These are phyloP conservation scores for Geranium incanum DNA, from an alignment of 441 rosid genomes.

Conservation along the genomic window DNA sequence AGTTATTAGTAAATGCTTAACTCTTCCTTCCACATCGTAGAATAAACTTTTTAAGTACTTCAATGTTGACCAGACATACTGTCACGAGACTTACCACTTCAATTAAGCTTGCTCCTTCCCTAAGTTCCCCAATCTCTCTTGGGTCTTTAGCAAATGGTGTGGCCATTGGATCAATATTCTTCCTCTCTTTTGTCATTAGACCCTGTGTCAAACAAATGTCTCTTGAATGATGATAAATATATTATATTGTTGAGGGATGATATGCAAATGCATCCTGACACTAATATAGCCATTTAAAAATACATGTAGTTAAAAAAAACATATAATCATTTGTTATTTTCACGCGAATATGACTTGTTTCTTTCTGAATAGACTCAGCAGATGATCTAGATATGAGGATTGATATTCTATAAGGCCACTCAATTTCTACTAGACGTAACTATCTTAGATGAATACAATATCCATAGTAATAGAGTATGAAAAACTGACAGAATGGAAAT, in stretches of 20 bases:
- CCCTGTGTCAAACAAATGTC: conserved; percentile 49
- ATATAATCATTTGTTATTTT: neutral
- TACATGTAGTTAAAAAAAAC: neutral
- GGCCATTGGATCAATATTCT: conserved; percentile 78
- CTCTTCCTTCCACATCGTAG: neutral
- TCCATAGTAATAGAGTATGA: neutral
- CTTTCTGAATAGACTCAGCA: neutral
- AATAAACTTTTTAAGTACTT: conserved; percentile 15
- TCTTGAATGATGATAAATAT: neutral
- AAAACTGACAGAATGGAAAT: neutral
- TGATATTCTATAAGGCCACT: neutral
- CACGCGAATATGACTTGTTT: neutral
- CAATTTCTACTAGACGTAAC: neutral
- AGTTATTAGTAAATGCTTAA: neutral
- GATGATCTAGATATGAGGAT: neutral
- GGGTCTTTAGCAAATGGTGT: conserved; percentile 74
- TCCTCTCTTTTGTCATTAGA: conserved; percentile 78
- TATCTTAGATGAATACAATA: neutral
- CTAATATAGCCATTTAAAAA: neutral
- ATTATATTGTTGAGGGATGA: neutral
- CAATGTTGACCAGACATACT: conserved; percentile 14
- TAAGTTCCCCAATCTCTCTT: conserved; percentile 49
- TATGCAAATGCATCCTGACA: conserved; percentile 12
- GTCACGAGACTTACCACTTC: conserved; percentile 71
- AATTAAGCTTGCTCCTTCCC: conserved; percentile 71